Conservation (phyloP, 495 filamentous ascomycete species). For the Podospora didyma region DNA sequence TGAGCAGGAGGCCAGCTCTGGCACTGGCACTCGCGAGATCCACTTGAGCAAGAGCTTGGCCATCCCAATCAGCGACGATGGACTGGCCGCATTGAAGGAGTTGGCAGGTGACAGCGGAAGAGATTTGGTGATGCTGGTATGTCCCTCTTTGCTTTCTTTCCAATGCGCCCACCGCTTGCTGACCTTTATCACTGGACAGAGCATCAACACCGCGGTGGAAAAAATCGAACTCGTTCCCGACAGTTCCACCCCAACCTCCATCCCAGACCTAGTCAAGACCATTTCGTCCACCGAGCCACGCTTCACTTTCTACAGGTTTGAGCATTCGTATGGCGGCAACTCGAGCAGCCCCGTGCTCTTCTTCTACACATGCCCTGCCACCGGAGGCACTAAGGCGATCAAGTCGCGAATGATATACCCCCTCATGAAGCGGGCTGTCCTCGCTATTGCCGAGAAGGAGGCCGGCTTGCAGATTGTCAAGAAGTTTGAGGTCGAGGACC, state of each 20-base stretch:
- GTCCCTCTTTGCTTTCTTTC: slow-evolving; percentile 15
- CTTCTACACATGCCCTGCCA: slow-evolving; percentile 87
- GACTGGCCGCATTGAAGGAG: slow-evolving; percentile 51
- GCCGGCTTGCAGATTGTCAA: slow-evolving; percentile 71
- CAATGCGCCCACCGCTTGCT: background rate
- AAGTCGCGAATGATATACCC: slow-evolving; percentile 96
- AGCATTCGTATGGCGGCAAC: slow-evolving; percentile 46
- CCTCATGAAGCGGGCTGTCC: slow-evolving; percentile 68
- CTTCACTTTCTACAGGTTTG: slow-evolving; percentile 84
- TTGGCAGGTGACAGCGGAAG: slow-evolving; percentile 39
- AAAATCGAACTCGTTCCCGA: slow-evolving; percentile 67
- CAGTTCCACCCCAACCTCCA: slow-evolving; percentile 38
- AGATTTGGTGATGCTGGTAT: slow-evolving; percentile 76
- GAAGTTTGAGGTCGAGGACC: slow-evolving; percentile 58
- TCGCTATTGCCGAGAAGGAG: slow-evolving; percentile 62
- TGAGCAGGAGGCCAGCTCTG: slow-evolving; percentile 72
- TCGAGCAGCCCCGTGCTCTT: slow-evolving; percentile 71
- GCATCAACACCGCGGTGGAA: slow-evolving; percentile 73
- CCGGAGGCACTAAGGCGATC: slow-evolving; percentile 61
- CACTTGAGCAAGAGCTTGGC: slow-evolving; percentile 56
- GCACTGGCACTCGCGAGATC: slow-evolving; percentile 60
- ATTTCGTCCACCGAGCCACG: slow-evolving; percentile 83
- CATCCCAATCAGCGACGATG: slow-evolving; percentile 52
- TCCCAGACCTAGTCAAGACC: slow-evolving; percentile 48
- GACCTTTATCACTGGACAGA: slow-evolving; percentile 34